Percentiles rank a stretch among this genome's conserved stretches.
These are phyloP conservation scores for Volvox carteri DNA, from an alignment of 163 green algal genomes.

Conservation along the genomic window DNA sequence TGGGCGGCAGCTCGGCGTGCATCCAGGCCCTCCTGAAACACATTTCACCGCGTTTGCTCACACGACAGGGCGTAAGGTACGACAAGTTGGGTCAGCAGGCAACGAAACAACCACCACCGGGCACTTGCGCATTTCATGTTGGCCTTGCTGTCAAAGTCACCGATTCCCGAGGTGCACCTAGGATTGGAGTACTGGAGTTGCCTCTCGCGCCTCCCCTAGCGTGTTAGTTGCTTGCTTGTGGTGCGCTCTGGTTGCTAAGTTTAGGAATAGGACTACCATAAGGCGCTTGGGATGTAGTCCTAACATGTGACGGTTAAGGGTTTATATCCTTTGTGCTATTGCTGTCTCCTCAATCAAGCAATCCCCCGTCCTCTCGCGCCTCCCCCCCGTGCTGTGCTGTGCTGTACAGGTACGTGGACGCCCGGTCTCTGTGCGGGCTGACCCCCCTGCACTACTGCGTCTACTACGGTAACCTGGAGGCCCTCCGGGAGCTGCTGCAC, in stretches of 20 bases:
- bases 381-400: too few relatives aligned
- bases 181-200: too few relatives aligned
- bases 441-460: constrained; percentile 61
- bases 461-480: not conserved
- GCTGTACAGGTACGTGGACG: constrained; percentile 55
- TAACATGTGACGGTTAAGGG: too few relatives aligned
- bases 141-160: not conserved
- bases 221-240: too few relatives aligned
- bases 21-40: not conserved
- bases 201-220: too few relatives aligned
- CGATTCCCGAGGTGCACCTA: not conserved
- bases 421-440: constrained; percentile 19
- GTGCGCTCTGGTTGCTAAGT: too few relatives aligned
- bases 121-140: not conserved
- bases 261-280: too few relatives aligned
- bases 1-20: not conserved
- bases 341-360: too few relatives aligned
- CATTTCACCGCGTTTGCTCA: not conserved
- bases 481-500: constrained; percentile 45
- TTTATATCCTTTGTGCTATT: too few relatives aligned
- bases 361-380: too few relatives aligned
- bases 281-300: too few relatives aligned
- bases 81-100: not conserved
- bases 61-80: not conserved
- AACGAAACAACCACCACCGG: not conserved